Percentiles rank a stretch among this genome's conserved stretches.
These are phyloP conservation scores for Chlorella sp. DNA, from an alignment of 139 green algal species.

Conservation along the genomic window DNA sequence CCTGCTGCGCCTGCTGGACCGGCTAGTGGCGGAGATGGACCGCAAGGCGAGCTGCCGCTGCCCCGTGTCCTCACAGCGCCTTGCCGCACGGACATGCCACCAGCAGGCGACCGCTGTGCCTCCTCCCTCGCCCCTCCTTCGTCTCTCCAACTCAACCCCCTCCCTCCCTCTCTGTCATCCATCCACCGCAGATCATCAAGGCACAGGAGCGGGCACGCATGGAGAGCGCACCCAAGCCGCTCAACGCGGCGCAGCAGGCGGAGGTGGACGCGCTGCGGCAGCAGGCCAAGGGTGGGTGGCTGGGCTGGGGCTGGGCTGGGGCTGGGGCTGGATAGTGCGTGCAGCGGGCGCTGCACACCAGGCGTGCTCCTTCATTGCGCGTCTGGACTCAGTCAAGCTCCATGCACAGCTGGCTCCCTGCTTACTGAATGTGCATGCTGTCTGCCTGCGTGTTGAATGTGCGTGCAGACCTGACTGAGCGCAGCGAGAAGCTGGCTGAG, in stretches of 20 bases:
- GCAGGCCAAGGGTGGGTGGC: conserved; percentile 39
- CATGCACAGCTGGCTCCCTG: no score
- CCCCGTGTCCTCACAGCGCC: no score
- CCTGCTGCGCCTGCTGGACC: conserved; percentile 73
- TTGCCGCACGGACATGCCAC: no score
- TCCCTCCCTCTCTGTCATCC: no score
- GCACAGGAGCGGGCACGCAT: conserved; percentile 70
- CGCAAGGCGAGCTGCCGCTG: conserved; percentile 52
- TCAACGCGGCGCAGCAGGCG: conserved; percentile 22
- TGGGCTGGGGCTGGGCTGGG: neutral
- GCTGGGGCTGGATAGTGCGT: neutral
- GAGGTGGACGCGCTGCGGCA: conserved; percentile 37
- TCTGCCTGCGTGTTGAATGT: neutral
- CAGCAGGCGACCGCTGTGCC: no score
- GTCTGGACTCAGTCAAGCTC: no score
- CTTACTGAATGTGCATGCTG: no score
- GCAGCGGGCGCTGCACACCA: no score
- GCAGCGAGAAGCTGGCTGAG: conserved; percentile 72
- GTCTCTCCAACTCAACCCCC: no score
- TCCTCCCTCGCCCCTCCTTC: neutral
- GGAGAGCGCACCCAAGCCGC: conserved; percentile 33
- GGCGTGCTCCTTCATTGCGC: no score
- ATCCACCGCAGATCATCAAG: conserved; percentile 73
- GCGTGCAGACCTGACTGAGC: conserved; percentile 60
- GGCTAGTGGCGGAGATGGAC: conserved; percentile 87